Conservation (phyloP, 2,329 filamentous ascomycete genomes). For the Cryphonectria naterciae region DNA sequence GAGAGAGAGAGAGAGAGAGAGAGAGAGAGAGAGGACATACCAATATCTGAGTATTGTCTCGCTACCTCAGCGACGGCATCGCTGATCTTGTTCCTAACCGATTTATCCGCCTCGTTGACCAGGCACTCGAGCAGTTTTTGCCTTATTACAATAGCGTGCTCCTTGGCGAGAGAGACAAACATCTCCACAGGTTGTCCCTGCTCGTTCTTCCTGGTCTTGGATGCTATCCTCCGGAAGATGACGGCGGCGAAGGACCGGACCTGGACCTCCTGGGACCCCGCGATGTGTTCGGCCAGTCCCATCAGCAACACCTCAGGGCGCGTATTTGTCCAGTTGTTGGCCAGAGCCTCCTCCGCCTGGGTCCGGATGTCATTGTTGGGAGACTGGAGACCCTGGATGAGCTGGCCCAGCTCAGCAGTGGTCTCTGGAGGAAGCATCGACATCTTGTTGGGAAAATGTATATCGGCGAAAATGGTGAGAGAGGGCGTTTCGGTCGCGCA, state of each 20-base stretch:
- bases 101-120: slow-evolving; percentile 70
- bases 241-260: slow-evolving; percentile 90
- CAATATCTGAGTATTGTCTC: slow-evolving; percentile 89
- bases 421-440: slow-evolving; percentile 85
- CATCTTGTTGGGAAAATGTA: slow-evolving; percentile 54
- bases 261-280: slow-evolving; percentile 76
- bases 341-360: slow-evolving; percentile 87
- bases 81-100: slow-evolving; percentile 91
- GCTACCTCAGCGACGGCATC: slow-evolving; percentile 97
- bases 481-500: slow-evolving; percentile 21
- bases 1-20: too few species aligned
- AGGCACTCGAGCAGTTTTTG: slow-evolving; percentile 82
- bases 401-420: slow-evolving; percentile 80
- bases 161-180: slow-evolving; percentile 77
- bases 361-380: slow-evolving; percentile 85
- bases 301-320: slow-evolving; percentile 88
- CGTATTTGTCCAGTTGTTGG: slow-evolving; percentile 83
- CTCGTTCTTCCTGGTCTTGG: slow-evolving; percentile 79
- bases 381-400: slow-evolving; percentile 86
- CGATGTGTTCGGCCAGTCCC: slow-evolving; percentile 91
- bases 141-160: slow-evolving; percentile 78
- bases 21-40: slow-evolving; percentile 54
- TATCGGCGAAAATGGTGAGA: slow-evolving; percentile 6
- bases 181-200: slow-evolving; percentile 77
- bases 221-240: slow-evolving; percentile 90